Percentiles rank a stretch among this genome's conserved stretches.
Evolutionary conservation across 352 stramenopile genomes (phyloP).

Genomic region (Bremia lactucae): DNA sequence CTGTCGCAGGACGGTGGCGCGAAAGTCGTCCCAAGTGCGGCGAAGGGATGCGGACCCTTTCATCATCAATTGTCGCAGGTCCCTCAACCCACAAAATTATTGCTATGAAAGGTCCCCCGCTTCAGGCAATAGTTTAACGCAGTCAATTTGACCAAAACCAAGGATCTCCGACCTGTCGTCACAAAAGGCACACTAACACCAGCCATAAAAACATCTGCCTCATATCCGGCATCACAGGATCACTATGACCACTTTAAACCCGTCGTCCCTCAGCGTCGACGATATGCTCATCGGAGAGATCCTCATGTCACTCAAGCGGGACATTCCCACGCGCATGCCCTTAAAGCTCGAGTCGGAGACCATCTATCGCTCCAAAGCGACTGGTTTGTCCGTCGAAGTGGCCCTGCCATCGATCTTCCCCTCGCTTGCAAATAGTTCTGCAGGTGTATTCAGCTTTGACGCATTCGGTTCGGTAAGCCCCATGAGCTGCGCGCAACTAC

Average conservation of each 20-base stretch:
- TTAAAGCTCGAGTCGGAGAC: conserved; percentile 6
- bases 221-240: background rate
- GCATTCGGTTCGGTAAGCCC: conserved; percentile 34
- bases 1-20: conserved; percentile 14
- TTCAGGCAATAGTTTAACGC: conserved; percentile 10
- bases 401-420: conserved; percentile 3
- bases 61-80: conserved; percentile 8
- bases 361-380: conserved; percentile 38
- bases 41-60: conserved; percentile 26
- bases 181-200: conserved; percentile 6
- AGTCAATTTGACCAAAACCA: conserved; percentile 21
- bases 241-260: conserved; percentile 6
- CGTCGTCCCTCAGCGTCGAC: conserved; percentile 31
- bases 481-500: conserved; percentile 28
- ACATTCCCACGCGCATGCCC: conserved; percentile 3
- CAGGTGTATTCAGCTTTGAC: conserved; percentile 27
- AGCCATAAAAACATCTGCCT: conserved; percentile 21
- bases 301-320: conserved; percentile 63
- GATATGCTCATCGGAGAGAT: conserved; percentile 71
- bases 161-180: conserved; percentile 15
- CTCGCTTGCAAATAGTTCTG: conserved; percentile 9
- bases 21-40: conserved; percentile 21
- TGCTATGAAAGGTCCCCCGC: conserved; percentile 19
- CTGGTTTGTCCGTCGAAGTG: conserved; percentile 34
- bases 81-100: conserved; percentile 10